phyloP scores from a whole-genome alignment of 352 stramenopile genomes.

The Phytophthora constricta region DNA sequence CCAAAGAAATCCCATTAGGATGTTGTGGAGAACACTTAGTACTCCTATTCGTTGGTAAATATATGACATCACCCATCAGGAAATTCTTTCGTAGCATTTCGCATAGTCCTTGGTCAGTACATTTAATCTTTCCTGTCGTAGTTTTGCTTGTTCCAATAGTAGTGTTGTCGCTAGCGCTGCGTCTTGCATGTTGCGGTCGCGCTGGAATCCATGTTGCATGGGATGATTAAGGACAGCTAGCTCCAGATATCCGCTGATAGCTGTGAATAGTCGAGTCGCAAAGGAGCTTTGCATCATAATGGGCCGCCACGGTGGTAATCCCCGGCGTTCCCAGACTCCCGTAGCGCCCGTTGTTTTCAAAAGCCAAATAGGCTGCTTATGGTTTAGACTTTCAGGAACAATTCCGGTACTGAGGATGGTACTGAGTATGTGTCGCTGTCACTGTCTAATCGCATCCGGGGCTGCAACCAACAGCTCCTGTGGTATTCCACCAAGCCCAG shows the following conservation, averaged over 20 bases:
- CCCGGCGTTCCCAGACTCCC: not conserved
- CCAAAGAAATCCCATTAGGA: not conserved
- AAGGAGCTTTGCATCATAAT: slow-evolving; percentile 2
- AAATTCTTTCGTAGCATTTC: slow-evolving; percentile 8
- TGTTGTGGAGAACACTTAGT: not conserved
- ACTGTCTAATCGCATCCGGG: not conserved
- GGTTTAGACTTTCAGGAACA: not conserved
- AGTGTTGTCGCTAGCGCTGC: slow-evolving; percentile 1
- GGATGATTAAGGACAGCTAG: not conserved
- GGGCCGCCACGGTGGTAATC: slow-evolving; percentile 2
- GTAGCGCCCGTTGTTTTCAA: not conserved
- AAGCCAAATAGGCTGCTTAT: not conserved
- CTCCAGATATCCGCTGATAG: slow-evolving; percentile 3
- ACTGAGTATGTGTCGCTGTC: not conserved
- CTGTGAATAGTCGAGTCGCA: slow-evolving; percentile 3
- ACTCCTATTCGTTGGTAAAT: not conserved
- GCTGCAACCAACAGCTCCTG: not conserved
- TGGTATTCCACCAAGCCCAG: not conserved
- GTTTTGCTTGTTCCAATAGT: not conserved
- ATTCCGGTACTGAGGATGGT: not conserved
- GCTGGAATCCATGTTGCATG: slow-evolving; percentile 13
- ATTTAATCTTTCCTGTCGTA: not conserved
- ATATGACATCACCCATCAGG: not conserved
- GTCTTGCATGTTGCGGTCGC: slow-evolving; percentile 5
- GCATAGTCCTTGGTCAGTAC: not conserved